These are phyloP conservation scores for Annona cherimola DNA, from an alignment of 164 flowering plant species.

Conservation along the genomic window DNA sequence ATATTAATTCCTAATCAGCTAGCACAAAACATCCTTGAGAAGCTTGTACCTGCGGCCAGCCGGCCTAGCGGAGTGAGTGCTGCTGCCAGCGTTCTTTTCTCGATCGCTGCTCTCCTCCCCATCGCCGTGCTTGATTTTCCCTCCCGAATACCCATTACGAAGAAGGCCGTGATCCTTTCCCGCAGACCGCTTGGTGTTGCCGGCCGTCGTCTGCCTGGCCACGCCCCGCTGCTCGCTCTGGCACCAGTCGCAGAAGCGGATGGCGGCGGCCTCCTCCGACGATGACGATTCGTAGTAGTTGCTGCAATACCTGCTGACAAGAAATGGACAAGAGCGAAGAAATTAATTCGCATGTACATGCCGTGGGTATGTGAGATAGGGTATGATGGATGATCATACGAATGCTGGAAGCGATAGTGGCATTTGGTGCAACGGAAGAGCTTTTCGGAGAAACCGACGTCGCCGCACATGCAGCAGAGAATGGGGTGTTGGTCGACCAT, in stretches of 20 bases:
- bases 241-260: conserved; percentile 80
- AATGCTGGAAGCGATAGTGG: conserved; percentile 74
- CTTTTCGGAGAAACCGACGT: conserved; percentile 85
- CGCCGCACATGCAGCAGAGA: conserved; percentile 97
- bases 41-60: conserved; percentile 86
- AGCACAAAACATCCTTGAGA: conserved; percentile 98
- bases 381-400: conserved; percentile 43
- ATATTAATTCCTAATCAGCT: too few relatives aligned
- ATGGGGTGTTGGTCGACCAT: conserved; percentile 38
- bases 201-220: conserved; percentile 15
- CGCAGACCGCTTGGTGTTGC: conserved; percentile 26
- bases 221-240: conserved; percentile 47
- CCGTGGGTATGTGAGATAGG: conserved; percentile 4
- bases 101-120: conserved; percentile 28
- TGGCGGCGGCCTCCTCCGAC: conserved; percentile 19
- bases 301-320: conserved; percentile 68
- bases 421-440: conserved; percentile 86
- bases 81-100: conserved; percentile 39
- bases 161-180: conserved; percentile 12
- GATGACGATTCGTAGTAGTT: conserved; percentile 62
- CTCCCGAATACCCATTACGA: conserved; percentile 38
- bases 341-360: background rate
- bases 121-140: conserved; percentile 42
- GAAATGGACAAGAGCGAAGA: background rate
- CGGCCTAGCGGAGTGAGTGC: conserved; percentile 66